A percentile compares a stretch with the other conserved stretches of the same genome.
These are phyloP conservation scores for Dryas alaskensis DNA, from an alignment of 306 rosid species.

Conservation along the genomic window DNA sequence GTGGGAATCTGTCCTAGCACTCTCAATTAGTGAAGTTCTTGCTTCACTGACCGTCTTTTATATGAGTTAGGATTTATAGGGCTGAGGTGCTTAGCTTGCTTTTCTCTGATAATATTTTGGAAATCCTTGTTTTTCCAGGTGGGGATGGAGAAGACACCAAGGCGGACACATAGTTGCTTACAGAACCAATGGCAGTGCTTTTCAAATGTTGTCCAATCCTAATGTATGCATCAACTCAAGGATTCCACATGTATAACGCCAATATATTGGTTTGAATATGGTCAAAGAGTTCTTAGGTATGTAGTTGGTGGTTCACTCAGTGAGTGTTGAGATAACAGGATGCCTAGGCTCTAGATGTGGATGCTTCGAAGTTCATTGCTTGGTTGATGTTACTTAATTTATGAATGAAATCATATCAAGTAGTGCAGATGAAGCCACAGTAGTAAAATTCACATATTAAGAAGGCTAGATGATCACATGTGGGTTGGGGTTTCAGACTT, in stretches of 20 bases:
- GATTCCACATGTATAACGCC: slow-evolving; percentile 40
- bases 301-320: slow-evolving; percentile 26
- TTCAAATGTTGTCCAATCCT: slow-evolving; percentile 63
- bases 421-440: background rate
- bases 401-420: background rate
- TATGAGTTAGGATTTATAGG: background rate
- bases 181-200: slow-evolving; percentile 61
- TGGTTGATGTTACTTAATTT: background rate
- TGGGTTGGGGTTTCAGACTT: background rate
- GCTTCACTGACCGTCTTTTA: background rate
- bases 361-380: background rate
- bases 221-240: slow-evolving; percentile 56
- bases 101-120: slow-evolving; percentile 23
- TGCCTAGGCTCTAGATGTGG: slow-evolving; percentile 1
- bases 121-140: slow-evolving; percentile 47
- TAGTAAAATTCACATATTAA: background rate
- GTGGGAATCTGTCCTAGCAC: background rate
- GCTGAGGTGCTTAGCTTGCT: slow-evolving; percentile 3
- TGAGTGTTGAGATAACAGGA: slow-evolving; percentile 6
- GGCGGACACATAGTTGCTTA: slow-evolving; percentile 40
- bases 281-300: slow-evolving; percentile 41
- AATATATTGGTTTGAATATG: slow-evolving; percentile 38
- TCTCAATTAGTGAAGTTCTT: background rate
- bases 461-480: background rate
- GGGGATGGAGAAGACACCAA: slow-evolving; percentile 61